Percentiles rank a stretch among this genome's conserved stretches.
Evolutionary conservation across 305 asterid species (phyloP).

Genomic region (Stenogyne calaminthoides): DNA sequence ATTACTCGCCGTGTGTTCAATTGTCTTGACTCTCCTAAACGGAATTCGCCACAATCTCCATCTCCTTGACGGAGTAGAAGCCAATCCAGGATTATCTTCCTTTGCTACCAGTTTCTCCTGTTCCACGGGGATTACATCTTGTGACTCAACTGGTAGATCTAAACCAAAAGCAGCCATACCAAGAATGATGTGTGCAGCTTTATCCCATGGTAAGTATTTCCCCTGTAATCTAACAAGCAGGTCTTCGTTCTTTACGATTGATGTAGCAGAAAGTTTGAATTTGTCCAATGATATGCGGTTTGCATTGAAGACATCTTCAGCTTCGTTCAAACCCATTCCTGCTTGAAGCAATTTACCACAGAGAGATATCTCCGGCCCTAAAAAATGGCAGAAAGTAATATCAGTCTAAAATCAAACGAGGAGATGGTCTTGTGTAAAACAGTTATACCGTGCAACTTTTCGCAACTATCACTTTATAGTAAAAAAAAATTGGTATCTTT

Average conservation of each 20-base stretch:
- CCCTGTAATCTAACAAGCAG: conserved; percentile 63
- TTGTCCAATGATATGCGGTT: conserved; percentile 62
- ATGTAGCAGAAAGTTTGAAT: conserved; percentile 50
- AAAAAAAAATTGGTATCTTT: no score
- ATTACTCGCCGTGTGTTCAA: conserved; percentile 59
- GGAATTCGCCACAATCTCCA: conserved; percentile 96
- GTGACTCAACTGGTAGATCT: conserved; percentile 49
- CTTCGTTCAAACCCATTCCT: conserved; percentile 73
- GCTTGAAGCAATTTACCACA: conserved; percentile 66
- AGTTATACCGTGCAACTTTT: no score
- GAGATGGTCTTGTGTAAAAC: neutral
- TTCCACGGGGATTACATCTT: conserved; percentile 55
- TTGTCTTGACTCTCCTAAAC: conserved; percentile 76
- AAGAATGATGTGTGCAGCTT: conserved; percentile 69
- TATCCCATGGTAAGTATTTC: conserved; percentile 75
- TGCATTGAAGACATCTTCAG: conserved; percentile 62
- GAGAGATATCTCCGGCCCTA: conserved; percentile 77
- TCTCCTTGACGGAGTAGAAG: conserved; percentile 61
- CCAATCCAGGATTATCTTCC: conserved; percentile 45
- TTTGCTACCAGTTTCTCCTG: conserved; percentile 39
- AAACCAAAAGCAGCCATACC: conserved; percentile 70
- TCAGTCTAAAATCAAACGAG: conserved; percentile 21
- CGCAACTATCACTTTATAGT: no score
- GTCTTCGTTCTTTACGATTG: conserved; percentile 57
- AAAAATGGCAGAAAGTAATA: conserved; percentile 12